Evolutionary conservation across 352 stramenopile species (phyloP).

Genomic region (Globisporangium mamillatum): DNA sequence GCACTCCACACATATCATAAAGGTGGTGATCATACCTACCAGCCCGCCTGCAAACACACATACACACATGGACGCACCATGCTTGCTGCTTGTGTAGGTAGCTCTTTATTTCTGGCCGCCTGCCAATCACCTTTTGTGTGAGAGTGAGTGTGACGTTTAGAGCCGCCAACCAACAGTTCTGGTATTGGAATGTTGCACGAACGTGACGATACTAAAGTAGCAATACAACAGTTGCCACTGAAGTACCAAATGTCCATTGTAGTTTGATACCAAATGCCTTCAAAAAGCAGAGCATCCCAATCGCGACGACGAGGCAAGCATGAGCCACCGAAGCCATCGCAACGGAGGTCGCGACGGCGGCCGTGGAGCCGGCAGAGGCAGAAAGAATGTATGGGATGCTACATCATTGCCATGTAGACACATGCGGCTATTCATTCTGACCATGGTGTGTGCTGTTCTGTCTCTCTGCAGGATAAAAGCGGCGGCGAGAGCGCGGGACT

Average conservation of each 20-base stretch:
- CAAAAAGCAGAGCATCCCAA: neutral
- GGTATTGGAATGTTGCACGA: conserved; percentile 14
- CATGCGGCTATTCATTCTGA: neutral
- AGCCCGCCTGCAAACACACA: neutral
- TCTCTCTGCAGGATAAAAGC: conserved; percentile 6
- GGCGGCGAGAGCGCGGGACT: conserved; percentile 39
- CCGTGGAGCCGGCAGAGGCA: conserved; percentile 5
- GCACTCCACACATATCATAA: neutral
- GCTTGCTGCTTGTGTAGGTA: neutral
- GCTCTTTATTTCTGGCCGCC: neutral
- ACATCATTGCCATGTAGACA: neutral
- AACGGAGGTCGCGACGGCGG: conserved; percentile 12
- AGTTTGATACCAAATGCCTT: conserved; percentile 8
- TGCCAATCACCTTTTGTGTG: conserved; percentile 9
- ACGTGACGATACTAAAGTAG: neutral
- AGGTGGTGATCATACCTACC: neutral
- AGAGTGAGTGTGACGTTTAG: conserved; percentile 11
- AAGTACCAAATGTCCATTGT: neutral
- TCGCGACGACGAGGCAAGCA: neutral
- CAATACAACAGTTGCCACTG: neutral
- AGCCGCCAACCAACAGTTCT: conserved; percentile 22
- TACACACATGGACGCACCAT: conserved; percentile 16
- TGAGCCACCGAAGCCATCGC: conserved; percentile 11
- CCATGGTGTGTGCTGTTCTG: neutral
- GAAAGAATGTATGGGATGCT: neutral